These are phyloP conservation scores for Dictyostelium intermedium DNA, from an alignment of 78 protist species.

Conservation along the genomic window DNA sequence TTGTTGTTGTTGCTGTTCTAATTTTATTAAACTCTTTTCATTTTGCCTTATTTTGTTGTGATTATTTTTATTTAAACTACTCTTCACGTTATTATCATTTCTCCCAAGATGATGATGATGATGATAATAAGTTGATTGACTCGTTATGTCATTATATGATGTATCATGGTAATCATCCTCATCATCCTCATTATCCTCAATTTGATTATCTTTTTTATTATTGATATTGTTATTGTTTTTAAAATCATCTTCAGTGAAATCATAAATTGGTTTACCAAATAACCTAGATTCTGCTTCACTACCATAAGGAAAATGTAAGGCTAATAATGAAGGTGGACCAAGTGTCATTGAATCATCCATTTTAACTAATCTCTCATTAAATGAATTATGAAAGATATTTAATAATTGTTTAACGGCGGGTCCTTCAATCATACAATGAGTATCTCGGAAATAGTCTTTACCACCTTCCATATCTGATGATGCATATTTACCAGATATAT, in stretches of 20 bases:
- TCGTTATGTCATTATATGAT: background rate
- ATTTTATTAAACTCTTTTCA: background rate
- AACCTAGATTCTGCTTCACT: background rate
- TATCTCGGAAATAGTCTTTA: conserved; percentile 51
- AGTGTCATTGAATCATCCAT: background rate
- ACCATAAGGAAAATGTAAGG: background rate
- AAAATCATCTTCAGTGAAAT: background rate
- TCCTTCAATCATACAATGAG: conserved; percentile 76
- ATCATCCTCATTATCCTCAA: background rate
- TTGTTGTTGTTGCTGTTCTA: background rate
- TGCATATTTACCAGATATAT: conserved; percentile 74
- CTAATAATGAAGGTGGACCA: background rate
- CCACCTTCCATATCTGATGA: conserved; percentile 40
- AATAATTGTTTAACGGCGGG: conserved; percentile 48
- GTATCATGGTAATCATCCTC: background rate
- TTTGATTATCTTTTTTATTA: background rate
- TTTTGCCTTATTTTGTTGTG: conserved; percentile 2
- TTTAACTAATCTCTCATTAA: background rate
- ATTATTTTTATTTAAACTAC: background rate
- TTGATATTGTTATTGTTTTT: background rate
- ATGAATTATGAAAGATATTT: conserved; percentile 16
- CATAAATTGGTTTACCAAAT: background rate
- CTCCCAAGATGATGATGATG: background rate
- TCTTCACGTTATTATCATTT: background rate
- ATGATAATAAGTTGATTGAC: background rate